Conservation (phyloP, 345 rosid genomes). For the sweet orange (Citrus sinensis) region DNA sequence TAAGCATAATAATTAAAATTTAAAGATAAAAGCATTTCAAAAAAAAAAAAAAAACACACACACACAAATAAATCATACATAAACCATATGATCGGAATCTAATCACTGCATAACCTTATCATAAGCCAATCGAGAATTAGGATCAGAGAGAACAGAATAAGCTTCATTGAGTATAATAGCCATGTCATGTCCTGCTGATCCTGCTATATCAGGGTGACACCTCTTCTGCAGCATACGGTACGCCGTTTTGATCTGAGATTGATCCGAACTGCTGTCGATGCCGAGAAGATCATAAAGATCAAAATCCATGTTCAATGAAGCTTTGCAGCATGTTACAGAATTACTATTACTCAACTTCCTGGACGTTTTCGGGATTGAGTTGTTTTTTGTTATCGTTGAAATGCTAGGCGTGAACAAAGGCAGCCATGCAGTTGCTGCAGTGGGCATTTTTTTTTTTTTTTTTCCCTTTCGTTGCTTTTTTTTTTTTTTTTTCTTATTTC, state of each 20-base stretch:
- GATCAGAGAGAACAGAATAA: slow-evolving; percentile 70
- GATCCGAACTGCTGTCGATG: slow-evolving; percentile 49
- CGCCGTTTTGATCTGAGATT: slow-evolving; percentile 66
- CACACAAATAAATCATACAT: too few species aligned
- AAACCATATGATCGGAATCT: too few species aligned
- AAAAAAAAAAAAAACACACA: too few species aligned
- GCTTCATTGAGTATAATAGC: slow-evolving; percentile 81
- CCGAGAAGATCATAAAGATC: slow-evolving; percentile 91
- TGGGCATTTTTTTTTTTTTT: neutral
- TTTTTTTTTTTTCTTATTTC: neutral
- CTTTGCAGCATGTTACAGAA: slow-evolving; percentile 36
- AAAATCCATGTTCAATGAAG: slow-evolving; percentile 44
- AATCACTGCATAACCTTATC: slow-evolving; percentile 48
- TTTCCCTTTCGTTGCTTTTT: neutral
- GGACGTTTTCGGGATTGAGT: neutral
- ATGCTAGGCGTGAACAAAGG: neutral
- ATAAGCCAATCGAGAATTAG: slow-evolving; percentile 59
- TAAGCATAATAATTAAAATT: too few species aligned
- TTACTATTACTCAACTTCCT: neutral
- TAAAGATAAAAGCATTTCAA: too few species aligned
- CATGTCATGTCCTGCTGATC: slow-evolving; percentile 82
- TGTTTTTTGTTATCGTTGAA: neutral
- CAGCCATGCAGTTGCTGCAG: neutral
- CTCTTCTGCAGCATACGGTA: slow-evolving; percentile 71
- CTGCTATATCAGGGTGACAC: slow-evolving; percentile 88